Percentiles rank a stretch among this genome's conserved stretches.
Conservation (phyloP, 2,329 filamentous ascomycete genomes). For the Dothidotthia symphoricarpi region DNA sequence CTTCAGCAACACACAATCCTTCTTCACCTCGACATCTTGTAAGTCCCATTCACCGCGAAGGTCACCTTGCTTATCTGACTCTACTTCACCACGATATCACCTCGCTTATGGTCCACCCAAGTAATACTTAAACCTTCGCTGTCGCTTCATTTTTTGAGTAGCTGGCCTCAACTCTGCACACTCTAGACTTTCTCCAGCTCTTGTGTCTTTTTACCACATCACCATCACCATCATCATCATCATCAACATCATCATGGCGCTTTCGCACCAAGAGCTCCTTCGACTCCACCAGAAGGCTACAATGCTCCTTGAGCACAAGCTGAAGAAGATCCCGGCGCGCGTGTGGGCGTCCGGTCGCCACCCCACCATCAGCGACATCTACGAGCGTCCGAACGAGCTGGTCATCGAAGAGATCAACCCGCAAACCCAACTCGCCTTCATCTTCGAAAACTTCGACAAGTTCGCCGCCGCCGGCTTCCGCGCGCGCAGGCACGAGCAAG, state of each 20-base stretch:
- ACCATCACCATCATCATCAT: not conserved
- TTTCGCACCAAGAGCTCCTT: constrained; percentile 1
- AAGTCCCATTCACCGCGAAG: too few relatives aligned
- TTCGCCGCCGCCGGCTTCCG: constrained; percentile 1
- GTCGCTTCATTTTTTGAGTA: too few relatives aligned
- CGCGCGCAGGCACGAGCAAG: constrained; percentile 4
- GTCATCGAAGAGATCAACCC: not conserved
- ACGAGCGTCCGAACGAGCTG: not conserved
- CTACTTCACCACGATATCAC: too few relatives aligned
- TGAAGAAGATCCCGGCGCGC: constrained; percentile 2
- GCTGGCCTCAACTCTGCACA: too few relatives aligned
- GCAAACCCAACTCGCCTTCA: not conserved
- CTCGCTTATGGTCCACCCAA: too few relatives aligned
- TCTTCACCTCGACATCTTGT: too few relatives aligned
- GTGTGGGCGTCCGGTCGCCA: not conserved
- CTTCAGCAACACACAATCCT: too few relatives aligned
- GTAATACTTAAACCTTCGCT: too few relatives aligned
- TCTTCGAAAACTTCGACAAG: constrained; percentile 2
- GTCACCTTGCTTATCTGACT: too few relatives aligned
- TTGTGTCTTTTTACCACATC: not conserved
- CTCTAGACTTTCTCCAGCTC: not conserved
- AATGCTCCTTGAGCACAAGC: not conserved
- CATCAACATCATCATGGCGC: not conserved
- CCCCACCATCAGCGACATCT: not conserved
- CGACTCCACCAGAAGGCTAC: not conserved